Evolutionary conservation across 2,329 filamentous ascomycete species (phyloP).

Genomic region (Penicillium oxalicum): DNA sequence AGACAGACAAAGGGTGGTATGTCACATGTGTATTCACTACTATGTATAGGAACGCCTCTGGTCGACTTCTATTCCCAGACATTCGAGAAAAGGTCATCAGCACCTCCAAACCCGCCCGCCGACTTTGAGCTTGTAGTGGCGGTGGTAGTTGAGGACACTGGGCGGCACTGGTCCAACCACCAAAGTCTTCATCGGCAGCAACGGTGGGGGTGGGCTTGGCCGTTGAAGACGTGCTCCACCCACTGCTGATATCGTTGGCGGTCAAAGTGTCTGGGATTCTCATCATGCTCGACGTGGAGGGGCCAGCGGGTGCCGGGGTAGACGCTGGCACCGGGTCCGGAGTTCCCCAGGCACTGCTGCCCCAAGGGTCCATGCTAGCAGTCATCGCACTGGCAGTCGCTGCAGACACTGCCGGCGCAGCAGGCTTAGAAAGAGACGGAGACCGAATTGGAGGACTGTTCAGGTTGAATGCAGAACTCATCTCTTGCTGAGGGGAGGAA

Average conservation of each 20-base stretch:
- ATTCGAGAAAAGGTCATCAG: slow-evolving; percentile 88
- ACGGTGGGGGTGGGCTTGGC: slow-evolving; percentile 54
- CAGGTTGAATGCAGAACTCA: slow-evolving; percentile 76
- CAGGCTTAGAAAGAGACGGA: slow-evolving; percentile 36
- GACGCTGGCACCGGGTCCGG: slow-evolving; percentile 52
- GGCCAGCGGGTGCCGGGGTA: slow-evolving; percentile 28
- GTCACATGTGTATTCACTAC: background rate
- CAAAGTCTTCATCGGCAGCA: slow-evolving; percentile 88
- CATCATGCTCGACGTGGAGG: slow-evolving; percentile 33
- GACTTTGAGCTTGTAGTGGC: slow-evolving; percentile 47
- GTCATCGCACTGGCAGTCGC: slow-evolving; percentile 39
- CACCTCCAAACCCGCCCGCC: slow-evolving; percentile 54
- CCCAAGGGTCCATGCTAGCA: slow-evolving; percentile 67
- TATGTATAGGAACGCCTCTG: slow-evolving; percentile 17
- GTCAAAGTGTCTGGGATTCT: slow-evolving; percentile 44
- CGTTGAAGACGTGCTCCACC: slow-evolving; percentile 49
- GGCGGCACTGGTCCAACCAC: slow-evolving; percentile 78
- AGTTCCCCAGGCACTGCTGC: slow-evolving; percentile 74
- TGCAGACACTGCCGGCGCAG: slow-evolving; percentile 42
- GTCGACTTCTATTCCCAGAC: slow-evolving; percentile 67
- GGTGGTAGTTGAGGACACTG: slow-evolving; percentile 40
- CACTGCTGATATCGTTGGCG: slow-evolving; percentile 59
- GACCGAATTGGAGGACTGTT: slow-evolving; percentile 48
- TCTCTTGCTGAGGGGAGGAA: slow-evolving; percentile 34
- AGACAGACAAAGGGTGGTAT: too few relatives aligned